Percentiles rank a stretch among this genome's conserved stretches.
phyloP scores from a whole-genome alignment of 768 basidiomycete genomes.

The Brasilioporus rufonigricans region DNA sequence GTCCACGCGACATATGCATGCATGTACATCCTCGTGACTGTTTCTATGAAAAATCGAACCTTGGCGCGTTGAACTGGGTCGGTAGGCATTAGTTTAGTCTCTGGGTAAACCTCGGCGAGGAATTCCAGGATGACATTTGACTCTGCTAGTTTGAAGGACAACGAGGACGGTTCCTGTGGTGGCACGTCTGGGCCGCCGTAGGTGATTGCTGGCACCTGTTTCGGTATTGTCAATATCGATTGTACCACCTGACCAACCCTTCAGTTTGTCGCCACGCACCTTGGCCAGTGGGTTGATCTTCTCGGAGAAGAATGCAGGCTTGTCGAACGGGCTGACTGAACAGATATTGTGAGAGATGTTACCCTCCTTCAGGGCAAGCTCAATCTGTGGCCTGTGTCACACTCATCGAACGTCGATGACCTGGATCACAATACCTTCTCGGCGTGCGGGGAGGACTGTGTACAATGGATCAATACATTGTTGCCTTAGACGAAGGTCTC shows the following conservation, averaged over 20 bases:
- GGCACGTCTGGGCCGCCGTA: conserved; percentile 57
- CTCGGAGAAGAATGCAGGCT: conserved; percentile 60
- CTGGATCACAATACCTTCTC: neutral
- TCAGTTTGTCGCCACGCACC: conserved; percentile 32
- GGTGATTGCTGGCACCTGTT: conserved; percentile 48
- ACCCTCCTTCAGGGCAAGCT: conserved; percentile 57
- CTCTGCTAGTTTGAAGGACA: conserved; percentile 53
- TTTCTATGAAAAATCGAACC: conserved; percentile 60
- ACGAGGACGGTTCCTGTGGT: conserved; percentile 52
- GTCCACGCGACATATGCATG: conserved; percentile 37
- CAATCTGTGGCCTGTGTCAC: conserved; percentile 35
- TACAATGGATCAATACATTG: neutral
- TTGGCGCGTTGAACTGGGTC: conserved; percentile 54
- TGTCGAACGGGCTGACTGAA: conserved; percentile 56
- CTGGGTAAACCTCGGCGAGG: conserved; percentile 53
- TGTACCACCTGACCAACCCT: neutral
- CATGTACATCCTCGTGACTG: conserved; percentile 42
- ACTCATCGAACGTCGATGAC: neutral
- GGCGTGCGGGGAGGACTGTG: neutral
- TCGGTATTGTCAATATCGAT: neutral
- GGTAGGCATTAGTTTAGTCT: conserved; percentile 39
- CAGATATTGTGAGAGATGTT: conserved; percentile 45
- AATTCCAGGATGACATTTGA: conserved; percentile 64
- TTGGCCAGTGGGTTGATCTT: conserved; percentile 63
- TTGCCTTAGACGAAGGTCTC: neutral